Evolutionary conservation across 148 eudicot genomes (phyloP).

Genomic region (Arbutus unedo): DNA sequence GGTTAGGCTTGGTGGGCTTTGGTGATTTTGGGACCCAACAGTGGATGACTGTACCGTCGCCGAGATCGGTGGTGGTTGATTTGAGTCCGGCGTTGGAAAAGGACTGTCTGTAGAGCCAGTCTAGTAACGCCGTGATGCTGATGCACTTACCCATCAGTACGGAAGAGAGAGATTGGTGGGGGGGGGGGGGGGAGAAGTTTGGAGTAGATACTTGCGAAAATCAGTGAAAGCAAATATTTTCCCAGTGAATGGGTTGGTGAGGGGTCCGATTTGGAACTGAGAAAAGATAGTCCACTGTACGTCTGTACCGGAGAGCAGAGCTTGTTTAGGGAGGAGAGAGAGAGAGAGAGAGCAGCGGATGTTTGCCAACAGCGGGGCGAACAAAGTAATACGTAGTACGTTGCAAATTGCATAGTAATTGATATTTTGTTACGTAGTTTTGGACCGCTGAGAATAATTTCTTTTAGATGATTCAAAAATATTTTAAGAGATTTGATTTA

Average conservation of each 20-base stretch:
- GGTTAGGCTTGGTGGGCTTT: constrained; percentile 22
- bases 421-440: too few species aligned
- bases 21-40: constrained; percentile 50
- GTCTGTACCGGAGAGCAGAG: too few species aligned
- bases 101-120: constrained; percentile 33
- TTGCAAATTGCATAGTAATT: too few species aligned
- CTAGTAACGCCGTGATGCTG: constrained; percentile 38
- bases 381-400: too few species aligned
- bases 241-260: background rate
- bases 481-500: too few species aligned
- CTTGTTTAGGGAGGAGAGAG: too few species aligned
- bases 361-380: too few species aligned
- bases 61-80: constrained; percentile 30
- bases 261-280: too few species aligned
- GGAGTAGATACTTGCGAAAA: background rate
- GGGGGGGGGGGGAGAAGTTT: background rate
- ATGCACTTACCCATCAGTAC: constrained; percentile 36
- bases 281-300: too few species aligned
- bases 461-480: too few species aligned
- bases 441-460: too few species aligned
- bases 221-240: background rate
- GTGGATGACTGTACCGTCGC: constrained; percentile 51
- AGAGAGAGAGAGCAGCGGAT: too few species aligned
- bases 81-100: constrained; percentile 37
- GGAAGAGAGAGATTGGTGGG: background rate